Conservation (phyloP, 768 basidiomycete genomes). For the Lentinula sp. region DNA sequence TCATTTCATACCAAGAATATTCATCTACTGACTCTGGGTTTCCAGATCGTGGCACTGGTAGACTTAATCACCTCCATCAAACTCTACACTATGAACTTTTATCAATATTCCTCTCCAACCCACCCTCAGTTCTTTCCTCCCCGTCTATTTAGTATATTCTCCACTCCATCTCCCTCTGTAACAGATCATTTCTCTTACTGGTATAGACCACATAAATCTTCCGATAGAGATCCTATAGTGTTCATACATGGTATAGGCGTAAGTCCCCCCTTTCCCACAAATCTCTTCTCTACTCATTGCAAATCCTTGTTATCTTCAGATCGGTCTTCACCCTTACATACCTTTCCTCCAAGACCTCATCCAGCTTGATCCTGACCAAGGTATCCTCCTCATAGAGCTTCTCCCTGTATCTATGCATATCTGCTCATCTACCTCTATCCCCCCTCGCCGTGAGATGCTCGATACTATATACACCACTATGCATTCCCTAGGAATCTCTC, state of each 20-base stretch:
- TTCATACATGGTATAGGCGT: constrained; percentile 71
- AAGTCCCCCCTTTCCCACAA: constrained; percentile 13
- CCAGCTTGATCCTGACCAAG: constrained; percentile 39
- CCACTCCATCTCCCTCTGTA: constrained; percentile 30
- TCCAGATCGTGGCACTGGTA: constrained; percentile 46
- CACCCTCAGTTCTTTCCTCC: constrained; percentile 40
- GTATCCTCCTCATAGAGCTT: constrained; percentile 54
- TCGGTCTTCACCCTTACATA: constrained; percentile 55
- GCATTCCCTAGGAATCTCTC: constrained; percentile 27
- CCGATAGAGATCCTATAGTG: constrained; percentile 40
- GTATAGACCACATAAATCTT: constrained; percentile 39
- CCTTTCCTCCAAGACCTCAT: constrained; percentile 43
- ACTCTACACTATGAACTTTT: constrained; percentile 41
- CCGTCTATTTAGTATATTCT: constrained; percentile 39
- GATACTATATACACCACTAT: constrained; percentile 39
- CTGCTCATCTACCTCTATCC: constrained; percentile 31
- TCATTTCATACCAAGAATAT: neutral
- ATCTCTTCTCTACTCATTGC: neutral
- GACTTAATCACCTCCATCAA: constrained; percentile 38
- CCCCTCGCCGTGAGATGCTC: constrained; percentile 32
- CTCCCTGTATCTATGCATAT: constrained; percentile 59
- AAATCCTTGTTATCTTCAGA: constrained; percentile 26
- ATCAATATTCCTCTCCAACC: constrained; percentile 37
- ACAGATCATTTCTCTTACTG: constrained; percentile 34
- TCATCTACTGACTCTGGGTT: neutral